phyloP scores from a whole-genome alignment of 352 stramenopile species.

The Lagenidium sp. region DNA sequence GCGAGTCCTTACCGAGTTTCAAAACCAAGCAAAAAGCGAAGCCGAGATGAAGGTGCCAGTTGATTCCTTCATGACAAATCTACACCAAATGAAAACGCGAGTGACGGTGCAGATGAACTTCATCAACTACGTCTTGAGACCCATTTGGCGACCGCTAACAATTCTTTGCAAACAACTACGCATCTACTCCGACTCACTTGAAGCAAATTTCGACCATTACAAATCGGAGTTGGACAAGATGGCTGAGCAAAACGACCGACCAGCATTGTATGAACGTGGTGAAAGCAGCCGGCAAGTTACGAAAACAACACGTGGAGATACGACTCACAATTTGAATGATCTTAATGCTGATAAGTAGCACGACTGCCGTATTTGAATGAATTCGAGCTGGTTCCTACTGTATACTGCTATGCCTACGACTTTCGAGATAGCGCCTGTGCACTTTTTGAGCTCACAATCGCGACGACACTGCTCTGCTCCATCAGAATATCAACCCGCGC shows the following conservation, averaged over 20 bases:
- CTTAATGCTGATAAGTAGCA: no score
- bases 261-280: constrained; percentile 25
- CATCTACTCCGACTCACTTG: constrained; percentile 44
- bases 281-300: constrained; percentile 18
- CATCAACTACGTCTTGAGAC: constrained; percentile 63
- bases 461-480: constrained; percentile 74
- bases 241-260: constrained; percentile 12
- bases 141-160: constrained; percentile 50
- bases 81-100: constrained; percentile 46
- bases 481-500: constrained; percentile 60
- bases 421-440: constrained; percentile 54
- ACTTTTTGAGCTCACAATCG: constrained; percentile 78
- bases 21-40: constrained; percentile 59
- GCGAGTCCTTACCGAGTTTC: constrained; percentile 61
- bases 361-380: no score
- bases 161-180: constrained; percentile 37
- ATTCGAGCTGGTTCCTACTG: neutral
- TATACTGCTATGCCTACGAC: constrained; percentile 2
- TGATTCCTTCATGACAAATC: constrained; percentile 66
- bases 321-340: no score
- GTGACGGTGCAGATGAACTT: constrained; percentile 70
- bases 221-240: constrained; percentile 47
- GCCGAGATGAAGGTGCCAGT: constrained; percentile 44
- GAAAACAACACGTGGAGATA: no score
- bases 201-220: constrained; percentile 54